A percentile compares a stretch with the other conserved stretches of the same genome.
Conservation (phyloP, 805 yeast species). For the Millerago galiae region DNA sequence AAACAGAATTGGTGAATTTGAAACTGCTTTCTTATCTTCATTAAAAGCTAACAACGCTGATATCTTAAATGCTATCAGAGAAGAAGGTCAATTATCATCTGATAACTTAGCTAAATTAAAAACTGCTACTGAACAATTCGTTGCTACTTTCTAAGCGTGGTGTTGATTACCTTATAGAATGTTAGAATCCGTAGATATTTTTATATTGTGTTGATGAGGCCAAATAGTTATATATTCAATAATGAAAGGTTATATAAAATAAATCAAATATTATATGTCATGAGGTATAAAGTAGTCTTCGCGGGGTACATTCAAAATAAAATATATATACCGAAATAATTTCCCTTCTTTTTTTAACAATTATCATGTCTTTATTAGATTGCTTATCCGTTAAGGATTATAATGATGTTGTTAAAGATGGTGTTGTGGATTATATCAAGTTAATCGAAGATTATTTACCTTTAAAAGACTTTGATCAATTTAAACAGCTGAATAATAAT, state of each 20-base stretch:
- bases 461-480: conserved; percentile 1
- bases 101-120: conserved; percentile 83
- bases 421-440: neutral
- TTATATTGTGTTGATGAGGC: conserved; percentile 14
- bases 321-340: neutral
- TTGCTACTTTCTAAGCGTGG: conserved; percentile 68
- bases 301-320: neutral
- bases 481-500: conserved; percentile 2
- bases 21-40: conserved; percentile 86
- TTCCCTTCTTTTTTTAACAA: neutral
- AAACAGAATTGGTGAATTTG: conserved; percentile 84
- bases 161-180: conserved; percentile 1
- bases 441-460: conserved; percentile 2
- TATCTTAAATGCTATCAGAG: conserved; percentile 76
- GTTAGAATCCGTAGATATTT: conserved; percentile 1
- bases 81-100: conserved; percentile 84
- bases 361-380: neutral
- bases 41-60: conserved; percentile 86
- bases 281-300: neutral
- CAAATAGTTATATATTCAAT: conserved; percentile 5
- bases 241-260: conserved; percentile 5
- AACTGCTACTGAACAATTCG: conserved; percentile 87
- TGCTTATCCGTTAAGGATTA: neutral
- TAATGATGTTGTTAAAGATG: neutral
- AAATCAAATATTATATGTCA: conserved; percentile 12